Conservation (phyloP, 1,284 basidiomycete species). For the Testicularia cyperi region DNA sequence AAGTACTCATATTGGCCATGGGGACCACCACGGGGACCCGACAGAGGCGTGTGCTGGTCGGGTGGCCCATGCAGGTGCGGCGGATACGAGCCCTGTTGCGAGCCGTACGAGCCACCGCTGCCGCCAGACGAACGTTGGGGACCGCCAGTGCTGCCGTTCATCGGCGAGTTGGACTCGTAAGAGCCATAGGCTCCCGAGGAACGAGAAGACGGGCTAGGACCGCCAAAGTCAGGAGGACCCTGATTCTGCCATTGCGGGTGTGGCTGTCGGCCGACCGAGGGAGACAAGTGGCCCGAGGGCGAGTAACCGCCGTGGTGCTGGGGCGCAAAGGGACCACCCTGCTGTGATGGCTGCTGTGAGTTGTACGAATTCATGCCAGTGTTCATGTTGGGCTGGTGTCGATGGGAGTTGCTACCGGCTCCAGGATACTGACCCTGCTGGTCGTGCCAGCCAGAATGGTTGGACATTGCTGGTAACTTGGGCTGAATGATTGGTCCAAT, state of each 20-base stretch:
- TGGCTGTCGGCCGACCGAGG: slow-evolving; percentile 13
- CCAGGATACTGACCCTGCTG: slow-evolving; percentile 16
- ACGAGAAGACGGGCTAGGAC: slow-evolving; percentile 12
- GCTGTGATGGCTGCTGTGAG: slow-evolving; percentile 11
- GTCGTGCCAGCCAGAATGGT: slow-evolving; percentile 30
- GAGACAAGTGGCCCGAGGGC: slow-evolving; percentile 18
- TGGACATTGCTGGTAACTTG: slow-evolving; percentile 17
- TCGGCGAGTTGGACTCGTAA: slow-evolving; percentile 4
- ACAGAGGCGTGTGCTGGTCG: slow-evolving; percentile 14
- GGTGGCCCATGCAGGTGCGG: slow-evolving; percentile 7
- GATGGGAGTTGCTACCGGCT: slow-evolving; percentile 3
- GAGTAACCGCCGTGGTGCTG: slow-evolving; percentile 5
- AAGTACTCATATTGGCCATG: slow-evolving; percentile 19
- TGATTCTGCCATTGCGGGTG: slow-evolving; percentile 2
- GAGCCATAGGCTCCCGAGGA: slow-evolving; percentile 15
- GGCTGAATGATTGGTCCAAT: too few relatives aligned
- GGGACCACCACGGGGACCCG: background rate
- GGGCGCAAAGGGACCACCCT: slow-evolving; percentile 3
- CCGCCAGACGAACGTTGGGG: slow-evolving; percentile 20
- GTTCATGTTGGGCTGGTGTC: slow-evolving; percentile 29
- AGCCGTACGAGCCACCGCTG: slow-evolving; percentile 10
- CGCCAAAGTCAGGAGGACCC: background rate
- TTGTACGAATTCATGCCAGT: slow-evolving; percentile 20
- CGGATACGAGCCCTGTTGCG: slow-evolving; percentile 10
- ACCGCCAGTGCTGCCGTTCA: slow-evolving; percentile 6